A percentile compares a stretch with the other conserved stretches of the same genome.
phyloP scores from a whole-genome alignment of 2,329 filamentous ascomycete species.

The Seiridium cupressi region DNA sequence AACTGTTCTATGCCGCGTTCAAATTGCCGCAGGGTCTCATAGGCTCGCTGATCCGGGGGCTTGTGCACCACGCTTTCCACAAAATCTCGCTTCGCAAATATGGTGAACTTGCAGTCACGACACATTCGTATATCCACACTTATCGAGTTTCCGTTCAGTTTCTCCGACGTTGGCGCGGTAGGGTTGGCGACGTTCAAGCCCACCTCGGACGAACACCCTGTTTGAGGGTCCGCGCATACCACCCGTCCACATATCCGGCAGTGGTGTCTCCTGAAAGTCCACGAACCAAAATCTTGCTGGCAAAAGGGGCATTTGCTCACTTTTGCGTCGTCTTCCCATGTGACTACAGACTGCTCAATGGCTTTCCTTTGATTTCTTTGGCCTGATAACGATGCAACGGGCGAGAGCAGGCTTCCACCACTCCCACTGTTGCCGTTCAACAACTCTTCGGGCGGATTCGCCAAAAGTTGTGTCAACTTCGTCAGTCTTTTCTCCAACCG shows the following conservation, averaged over 20 bases:
- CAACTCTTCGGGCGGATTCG: constrained; percentile 69
- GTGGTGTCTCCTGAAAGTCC: constrained; percentile 91
- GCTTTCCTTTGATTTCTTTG: constrained; percentile 75
- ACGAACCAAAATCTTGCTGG: constrained; percentile 90
- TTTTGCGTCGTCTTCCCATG: constrained; percentile 87
- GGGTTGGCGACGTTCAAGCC: constrained; percentile 70
- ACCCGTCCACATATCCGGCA: constrained; percentile 92
- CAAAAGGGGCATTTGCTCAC: constrained; percentile 88
- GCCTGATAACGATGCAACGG: constrained; percentile 60
- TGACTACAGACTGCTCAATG: constrained; percentile 88
- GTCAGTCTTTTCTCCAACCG: constrained; percentile 89
- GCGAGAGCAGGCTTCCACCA: constrained; percentile 55
- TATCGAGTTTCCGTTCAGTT: constrained; percentile 38
- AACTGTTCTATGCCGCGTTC: constrained; percentile 81
- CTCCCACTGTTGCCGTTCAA: constrained; percentile 43
- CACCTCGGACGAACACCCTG: constrained; percentile 81
- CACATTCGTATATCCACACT: constrained; percentile 88
- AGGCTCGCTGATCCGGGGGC: constrained; percentile 74
- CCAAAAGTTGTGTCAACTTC: constrained; percentile 81
- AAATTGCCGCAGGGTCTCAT: constrained; percentile 81
- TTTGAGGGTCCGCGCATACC: constrained; percentile 84
- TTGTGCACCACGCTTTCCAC: constrained; percentile 64
- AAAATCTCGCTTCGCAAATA: constrained; percentile 73
- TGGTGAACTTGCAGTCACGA: constrained; percentile 71
- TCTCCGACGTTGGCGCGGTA: constrained; percentile 41